These are phyloP conservation scores for Yarrowia sp. DNA, from an alignment of 805 yeast genomes.

Conservation along the genomic window DNA sequence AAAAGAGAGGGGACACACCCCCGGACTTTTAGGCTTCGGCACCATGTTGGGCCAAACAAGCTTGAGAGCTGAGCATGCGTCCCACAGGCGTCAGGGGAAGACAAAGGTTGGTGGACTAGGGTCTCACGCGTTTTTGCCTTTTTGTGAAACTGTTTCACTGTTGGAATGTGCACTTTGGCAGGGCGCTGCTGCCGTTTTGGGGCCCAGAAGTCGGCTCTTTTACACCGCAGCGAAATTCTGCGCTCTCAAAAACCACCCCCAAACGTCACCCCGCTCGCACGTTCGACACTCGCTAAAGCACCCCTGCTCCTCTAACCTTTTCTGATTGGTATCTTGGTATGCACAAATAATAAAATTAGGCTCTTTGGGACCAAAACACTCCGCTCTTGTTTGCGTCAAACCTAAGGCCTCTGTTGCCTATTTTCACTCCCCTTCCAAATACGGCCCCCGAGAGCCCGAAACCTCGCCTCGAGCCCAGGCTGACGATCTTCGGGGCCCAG, in stretches of 20 bases:
- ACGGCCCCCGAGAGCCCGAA: not conserved
- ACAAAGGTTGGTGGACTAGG: constrained; percentile 6
- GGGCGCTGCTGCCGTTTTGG: not conserved
- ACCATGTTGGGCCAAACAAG: constrained; percentile 15
- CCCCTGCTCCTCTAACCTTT: constrained; percentile 11
- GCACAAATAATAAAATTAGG: not conserved
- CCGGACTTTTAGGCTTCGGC: not conserved
- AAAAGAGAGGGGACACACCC: constrained; percentile 11
- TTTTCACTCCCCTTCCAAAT: not conserved
- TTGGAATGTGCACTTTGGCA: not conserved
- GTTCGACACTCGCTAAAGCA: constrained; percentile 21
- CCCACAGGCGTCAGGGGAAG: constrained; percentile 14
- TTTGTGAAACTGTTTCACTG: constrained; percentile 17
- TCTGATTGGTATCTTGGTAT: constrained; percentile 8
- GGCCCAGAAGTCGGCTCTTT: too few relatives aligned
- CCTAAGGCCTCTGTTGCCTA: not conserved
- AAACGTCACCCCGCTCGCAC: too few relatives aligned
- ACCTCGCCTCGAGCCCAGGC: too few relatives aligned
- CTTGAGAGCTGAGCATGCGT: not conserved
- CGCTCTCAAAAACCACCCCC: too few relatives aligned
- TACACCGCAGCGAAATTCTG: not conserved
- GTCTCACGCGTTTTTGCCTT: constrained; percentile 7
- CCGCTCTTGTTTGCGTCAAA: constrained; percentile 11
- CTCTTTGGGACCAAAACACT: constrained; percentile 19
- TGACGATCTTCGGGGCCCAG: too few relatives aligned